Evolutionary conservation across 345 rosid species (phyloP).

Genomic region (Ceriops tagal): DNA sequence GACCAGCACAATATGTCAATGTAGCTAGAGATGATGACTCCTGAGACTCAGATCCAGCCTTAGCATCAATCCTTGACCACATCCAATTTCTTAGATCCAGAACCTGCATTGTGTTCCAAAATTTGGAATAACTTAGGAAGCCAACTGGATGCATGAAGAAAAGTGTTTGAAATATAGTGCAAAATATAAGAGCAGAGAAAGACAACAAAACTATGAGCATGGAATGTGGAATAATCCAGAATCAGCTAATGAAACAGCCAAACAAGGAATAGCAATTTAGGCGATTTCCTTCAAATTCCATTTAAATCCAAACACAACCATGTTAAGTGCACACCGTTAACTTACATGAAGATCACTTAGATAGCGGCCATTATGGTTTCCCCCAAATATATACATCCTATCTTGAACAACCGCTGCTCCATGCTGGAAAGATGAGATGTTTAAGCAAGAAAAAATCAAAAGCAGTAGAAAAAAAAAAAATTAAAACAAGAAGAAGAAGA

Average conservation of each 20-base stretch:
- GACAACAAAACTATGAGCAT: background rate
- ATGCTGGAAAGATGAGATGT: conserved; percentile 52
- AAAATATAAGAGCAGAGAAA: background rate
- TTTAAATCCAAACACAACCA: conserved; percentile 2
- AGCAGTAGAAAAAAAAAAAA: conserved; percentile 1
- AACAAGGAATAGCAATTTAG: background rate
- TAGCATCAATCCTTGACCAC: conserved; percentile 88
- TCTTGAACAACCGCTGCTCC: conserved; percentile 87
- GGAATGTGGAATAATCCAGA: background rate
- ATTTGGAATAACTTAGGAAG: conserved; percentile 19
- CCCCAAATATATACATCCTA: conserved; percentile 91
- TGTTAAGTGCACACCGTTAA: background rate
- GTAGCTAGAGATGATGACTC: conserved; percentile 48
- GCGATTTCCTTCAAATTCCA: background rate
- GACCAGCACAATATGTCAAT: conserved; percentile 89
- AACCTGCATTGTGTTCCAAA: conserved; percentile 51
- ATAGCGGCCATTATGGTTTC: conserved; percentile 98
- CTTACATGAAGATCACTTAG: conserved; percentile 95
- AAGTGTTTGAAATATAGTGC: background rate
- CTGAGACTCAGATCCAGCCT: conserved; percentile 48
- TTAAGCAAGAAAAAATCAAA: conserved; percentile 20
- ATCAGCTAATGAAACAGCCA: background rate
- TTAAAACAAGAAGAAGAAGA: conserved; percentile 17
- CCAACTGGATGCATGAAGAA: background rate
- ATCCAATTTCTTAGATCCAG: conserved; percentile 93